Evolutionary conservation across 257 asterid species (phyloP), one percentile per base, ranked within the genome.

Genomic region (Solanum arcanum): DNA sequence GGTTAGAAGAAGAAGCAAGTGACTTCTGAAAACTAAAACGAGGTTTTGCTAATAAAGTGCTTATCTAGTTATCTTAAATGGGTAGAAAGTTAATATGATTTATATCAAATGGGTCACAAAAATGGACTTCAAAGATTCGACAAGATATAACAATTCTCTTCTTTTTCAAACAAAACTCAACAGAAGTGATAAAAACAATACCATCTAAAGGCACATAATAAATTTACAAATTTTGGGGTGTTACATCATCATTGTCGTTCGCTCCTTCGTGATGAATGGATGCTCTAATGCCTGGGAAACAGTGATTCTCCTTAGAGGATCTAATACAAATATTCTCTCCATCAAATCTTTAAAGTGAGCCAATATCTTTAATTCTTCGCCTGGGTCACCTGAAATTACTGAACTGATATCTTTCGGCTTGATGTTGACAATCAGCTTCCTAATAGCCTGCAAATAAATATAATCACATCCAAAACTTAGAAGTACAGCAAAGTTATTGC

Each of bases 261-360:
- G 94, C 99, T 97, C 94, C 98, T 98, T 99, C 91, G 98, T 96
- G 97, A 96, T 95, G 98, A 96, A 97, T 88, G 99, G 98, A 88
- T 97, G 99, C 91, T 95, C 88, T 93, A 97, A 90, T 72, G 99
- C 99, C 93, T 96, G 99, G 86, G 98, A 93, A 21, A 96, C 99
- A 47, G 91, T 96, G 64, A 97, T 83, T 89, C 99, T 95, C 94
- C 95, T 97, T 87, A 95, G 98, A 77, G 98, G 99, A 90, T 97
- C 99, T 94, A 97, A 90, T 89, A 95, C 91, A 86, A 95, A 97
- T 39, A 94, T 91, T 89, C 92, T 96, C 87, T 97, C 99, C 91
- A 97, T 91, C 62, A 97, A 96, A 92, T 97, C 99, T 89, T 95
- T 97, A 70, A 97, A 96, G 84, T 93, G 92, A 83, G 97, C 93